phyloP scores from a whole-genome alignment of 805 yeast species.

The Wickerhamomyces ciferrii region DNA sequence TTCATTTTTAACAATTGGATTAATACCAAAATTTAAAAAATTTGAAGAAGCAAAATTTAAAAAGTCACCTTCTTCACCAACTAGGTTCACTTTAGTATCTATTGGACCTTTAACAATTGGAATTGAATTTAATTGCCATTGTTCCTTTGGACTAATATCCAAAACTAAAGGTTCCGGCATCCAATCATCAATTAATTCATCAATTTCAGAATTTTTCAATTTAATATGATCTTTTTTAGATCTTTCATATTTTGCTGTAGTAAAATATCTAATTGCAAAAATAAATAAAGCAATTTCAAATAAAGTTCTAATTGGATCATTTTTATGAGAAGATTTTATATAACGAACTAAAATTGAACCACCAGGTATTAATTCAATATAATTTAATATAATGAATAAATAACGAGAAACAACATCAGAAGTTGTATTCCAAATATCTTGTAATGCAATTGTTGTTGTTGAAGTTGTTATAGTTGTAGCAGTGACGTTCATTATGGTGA shows the following conservation, averaged over 20 bases:
- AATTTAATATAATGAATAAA: neutral
- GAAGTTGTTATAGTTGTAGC: neutral
- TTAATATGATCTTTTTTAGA: slow-evolving; percentile 66
- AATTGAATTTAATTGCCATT: slow-evolving; percentile 56
- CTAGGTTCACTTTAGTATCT: slow-evolving; percentile 19
- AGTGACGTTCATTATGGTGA: neutral
- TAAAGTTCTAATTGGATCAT: slow-evolving; percentile 88
- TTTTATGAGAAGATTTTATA: slow-evolving; percentile 79
- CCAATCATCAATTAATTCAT: slow-evolving; percentile 88
- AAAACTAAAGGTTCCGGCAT: slow-evolving; percentile 78
- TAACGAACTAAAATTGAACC: slow-evolving; percentile 60
- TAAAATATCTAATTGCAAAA: slow-evolving; percentile 80
- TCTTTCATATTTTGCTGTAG: slow-evolving; percentile 69
- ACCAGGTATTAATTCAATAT: slow-evolving; percentile 39
- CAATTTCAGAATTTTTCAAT: slow-evolving; percentile 59
- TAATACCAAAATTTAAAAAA: slow-evolving; percentile 56
- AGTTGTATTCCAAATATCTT: neutral
- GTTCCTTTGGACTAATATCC: slow-evolving; percentile 41
- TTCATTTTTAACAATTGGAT: slow-evolving; percentile 39
- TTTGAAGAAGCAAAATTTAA: slow-evolving; percentile 70
- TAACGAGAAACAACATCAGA: neutral
- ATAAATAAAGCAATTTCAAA: slow-evolving; percentile 72
- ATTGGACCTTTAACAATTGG: slow-evolving; percentile 62
- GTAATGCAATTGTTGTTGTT: neutral
- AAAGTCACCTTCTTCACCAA: slow-evolving; percentile 31